Evolutionary conservation across 805 yeast genomes (phyloP).

Genomic region (Yamadazyma takamatsuzukensis): DNA sequence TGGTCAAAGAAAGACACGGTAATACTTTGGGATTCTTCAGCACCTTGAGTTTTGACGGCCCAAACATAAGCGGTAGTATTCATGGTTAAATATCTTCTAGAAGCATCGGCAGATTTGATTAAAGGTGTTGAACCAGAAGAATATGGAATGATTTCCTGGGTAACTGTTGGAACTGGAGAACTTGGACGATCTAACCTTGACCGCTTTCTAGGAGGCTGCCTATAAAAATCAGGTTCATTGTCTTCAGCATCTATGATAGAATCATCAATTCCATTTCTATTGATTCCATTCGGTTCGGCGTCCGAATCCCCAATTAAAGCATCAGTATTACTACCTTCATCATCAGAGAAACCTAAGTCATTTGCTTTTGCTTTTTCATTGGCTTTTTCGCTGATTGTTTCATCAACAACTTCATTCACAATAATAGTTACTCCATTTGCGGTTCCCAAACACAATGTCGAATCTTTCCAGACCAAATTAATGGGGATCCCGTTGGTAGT

Average conservation of each 20-base stretch:
- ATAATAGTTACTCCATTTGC: slow-evolving; percentile 36
- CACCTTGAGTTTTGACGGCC: slow-evolving; percentile 48
- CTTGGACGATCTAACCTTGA: slow-evolving; percentile 13
- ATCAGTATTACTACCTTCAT: slow-evolving; percentile 10
- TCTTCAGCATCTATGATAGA: slow-evolving; percentile 55
- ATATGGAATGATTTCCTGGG: slow-evolving; percentile 50
- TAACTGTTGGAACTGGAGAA: slow-evolving; percentile 21
- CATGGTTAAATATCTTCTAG: slow-evolving; percentile 76
- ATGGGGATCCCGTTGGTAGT: slow-evolving; percentile 27
- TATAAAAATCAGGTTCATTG: slow-evolving; percentile 10
- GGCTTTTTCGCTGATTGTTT: neutral
- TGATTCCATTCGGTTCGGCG: slow-evolving; percentile 7
- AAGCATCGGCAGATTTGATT: slow-evolving; percentile 25
- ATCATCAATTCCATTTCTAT: slow-evolving; percentile 13
- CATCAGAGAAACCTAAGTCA: slow-evolving; percentile 6
- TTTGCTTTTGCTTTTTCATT: slow-evolving; percentile 15
- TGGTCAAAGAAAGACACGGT: slow-evolving; percentile 86
- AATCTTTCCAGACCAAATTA: slow-evolving; percentile 25
- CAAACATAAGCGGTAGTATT: slow-evolving; percentile 79
- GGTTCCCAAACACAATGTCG: slow-evolving; percentile 39
- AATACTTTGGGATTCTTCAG: slow-evolving; percentile 50
- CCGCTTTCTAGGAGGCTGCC: no score
- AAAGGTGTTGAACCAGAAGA: slow-evolving; percentile 85
- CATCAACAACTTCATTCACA: slow-evolving; percentile 13
- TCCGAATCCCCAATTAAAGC: slow-evolving; percentile 3